Conservation (phyloP, 805 yeast genomes). For the Lipomyces kockii region DNA sequence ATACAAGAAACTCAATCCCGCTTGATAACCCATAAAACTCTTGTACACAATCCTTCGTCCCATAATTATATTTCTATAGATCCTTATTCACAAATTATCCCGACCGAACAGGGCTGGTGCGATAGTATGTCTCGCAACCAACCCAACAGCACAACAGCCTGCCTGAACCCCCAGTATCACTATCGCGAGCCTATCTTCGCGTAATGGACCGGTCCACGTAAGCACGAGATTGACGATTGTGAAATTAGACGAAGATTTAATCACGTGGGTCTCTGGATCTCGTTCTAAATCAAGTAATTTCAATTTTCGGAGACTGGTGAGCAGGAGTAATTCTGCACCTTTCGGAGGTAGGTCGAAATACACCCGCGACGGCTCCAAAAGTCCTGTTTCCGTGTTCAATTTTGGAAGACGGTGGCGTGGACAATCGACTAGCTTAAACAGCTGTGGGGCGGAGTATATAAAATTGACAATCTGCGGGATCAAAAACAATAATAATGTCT, state of each 20-base stretch:
- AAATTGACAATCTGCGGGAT: conserved; percentile 92
- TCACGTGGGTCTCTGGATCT: conserved; percentile 40
- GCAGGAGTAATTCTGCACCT: conserved; percentile 40
- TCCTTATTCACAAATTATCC: conserved; percentile 58
- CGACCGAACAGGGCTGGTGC: conserved; percentile 88
- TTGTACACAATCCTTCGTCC: not conserved
- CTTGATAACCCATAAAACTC: not conserved
- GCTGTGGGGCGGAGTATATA: conserved; percentile 87
- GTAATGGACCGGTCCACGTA: conserved; percentile 87
- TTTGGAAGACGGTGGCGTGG: conserved; percentile 94
- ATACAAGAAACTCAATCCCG: not conserved
- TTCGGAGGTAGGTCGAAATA: conserved; percentile 42
- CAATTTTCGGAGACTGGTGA: conserved; percentile 55
- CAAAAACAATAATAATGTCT: conserved; percentile 83
- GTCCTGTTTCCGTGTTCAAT: conserved; percentile 67
- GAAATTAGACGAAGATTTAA: conserved; percentile 69
- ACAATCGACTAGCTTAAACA: conserved; percentile 84
- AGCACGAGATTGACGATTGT: conserved; percentile 82
- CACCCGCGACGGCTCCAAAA: conserved; percentile 70
- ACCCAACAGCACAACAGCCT: conserved; percentile 54
- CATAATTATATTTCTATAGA: not conserved
- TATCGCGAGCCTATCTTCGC: conserved; percentile 77
- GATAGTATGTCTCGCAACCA: conserved; percentile 77
- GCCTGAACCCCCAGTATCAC: conserved; percentile 63
- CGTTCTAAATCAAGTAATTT: conserved; percentile 55